phyloP scores from a whole-genome alignment of 805 yeast genomes.

The Cyberlindnera euphorbiiphila region DNA sequence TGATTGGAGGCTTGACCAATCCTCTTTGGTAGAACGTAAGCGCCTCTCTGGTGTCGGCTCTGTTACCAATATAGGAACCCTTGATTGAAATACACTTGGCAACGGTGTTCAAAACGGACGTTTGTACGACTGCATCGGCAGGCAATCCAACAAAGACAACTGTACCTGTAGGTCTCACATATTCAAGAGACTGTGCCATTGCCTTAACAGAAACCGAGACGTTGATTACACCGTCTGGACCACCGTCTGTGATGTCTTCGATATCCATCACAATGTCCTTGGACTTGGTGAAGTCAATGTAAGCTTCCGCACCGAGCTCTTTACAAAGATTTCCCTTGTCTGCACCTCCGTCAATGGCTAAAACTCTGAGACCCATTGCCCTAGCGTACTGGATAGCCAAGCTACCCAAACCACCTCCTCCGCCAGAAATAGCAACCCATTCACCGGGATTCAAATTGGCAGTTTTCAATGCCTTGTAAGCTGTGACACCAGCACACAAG shows the following conservation, averaged over 20 bases:
- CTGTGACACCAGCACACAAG: constrained; percentile 46
- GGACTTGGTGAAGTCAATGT: constrained; percentile 48
- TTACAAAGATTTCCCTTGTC: constrained; percentile 54
- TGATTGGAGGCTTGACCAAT: constrained; percentile 55
- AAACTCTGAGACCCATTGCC: constrained; percentile 68
- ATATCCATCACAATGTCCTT: constrained; percentile 47
- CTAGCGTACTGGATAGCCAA: constrained; percentile 71
- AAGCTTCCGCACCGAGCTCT: constrained; percentile 60
- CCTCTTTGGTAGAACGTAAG: constrained; percentile 65
- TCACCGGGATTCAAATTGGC: constrained; percentile 58
- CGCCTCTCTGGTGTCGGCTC: constrained; percentile 52
- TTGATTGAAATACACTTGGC: constrained; percentile 43
- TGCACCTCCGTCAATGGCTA: constrained; percentile 75
- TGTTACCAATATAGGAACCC: constrained; percentile 30
- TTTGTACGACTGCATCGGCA: constrained; percentile 43
- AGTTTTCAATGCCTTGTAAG: constrained; percentile 61
- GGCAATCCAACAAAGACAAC: constrained; percentile 61
- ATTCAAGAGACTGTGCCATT: constrained; percentile 44
- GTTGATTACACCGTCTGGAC: constrained; percentile 60
- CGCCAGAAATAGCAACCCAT: constrained; percentile 74
- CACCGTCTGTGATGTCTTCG: constrained; percentile 50
- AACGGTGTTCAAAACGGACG: constrained; percentile 45
- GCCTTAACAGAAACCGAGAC: constrained; percentile 55
- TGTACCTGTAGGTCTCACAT: constrained; percentile 56
- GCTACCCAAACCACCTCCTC: constrained; percentile 78